Base-by-base conservation (phyloP, 768 basidiomycete species). In the Chalciporus chontae region DNA sequence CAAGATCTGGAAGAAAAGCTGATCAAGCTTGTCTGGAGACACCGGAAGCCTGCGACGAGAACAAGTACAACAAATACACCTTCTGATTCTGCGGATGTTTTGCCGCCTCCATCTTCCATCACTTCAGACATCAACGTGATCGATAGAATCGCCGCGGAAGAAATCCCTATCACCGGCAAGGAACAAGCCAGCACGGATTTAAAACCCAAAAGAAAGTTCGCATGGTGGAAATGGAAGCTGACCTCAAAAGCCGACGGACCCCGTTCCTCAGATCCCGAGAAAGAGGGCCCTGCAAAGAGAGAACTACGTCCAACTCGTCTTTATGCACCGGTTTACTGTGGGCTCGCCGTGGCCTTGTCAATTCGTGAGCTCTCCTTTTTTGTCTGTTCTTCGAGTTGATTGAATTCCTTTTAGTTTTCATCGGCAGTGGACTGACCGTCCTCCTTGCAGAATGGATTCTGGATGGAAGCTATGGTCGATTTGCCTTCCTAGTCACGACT, bases 1-100 rank as follows among this genome's bases (percentile, higher is more conserved):
- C 64, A 67, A 19, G 87, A 88, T 53, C 83, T 90, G 54, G 85
- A 90, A 49, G 79, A 81, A 29, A 86, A 87, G 56, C 76, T 92
- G 63, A 89, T 92, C 73, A 81, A 82, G 60, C 81, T 85, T 63
- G 84, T 93, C 46, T 91, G 90, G 90, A 68, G 76, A 47, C 60
- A 73, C 27, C 74, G 81, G 42, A 60, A 69, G 50, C 50, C 51
- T 8, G 19, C 32, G 2, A 31, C 36, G 3, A n/a, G 53, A 36
- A 56, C 62, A 1, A 23, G 4, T 45, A 53, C 60, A 36, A 56
- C 62, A 1, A 23, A 5, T 45, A 53, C 60, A 13, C 65, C 72
- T 37, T 8, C 19, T 3, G 50, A 29, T 39, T 53, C 65, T 24
- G 11, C 26, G 15, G 63, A 74, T 29, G 71, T 73, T 40, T 78